These are phyloP conservation scores for Leishmania gerbilli DNA, from an alignment of 208 protist genomes.

Conservation along the genomic window DNA sequence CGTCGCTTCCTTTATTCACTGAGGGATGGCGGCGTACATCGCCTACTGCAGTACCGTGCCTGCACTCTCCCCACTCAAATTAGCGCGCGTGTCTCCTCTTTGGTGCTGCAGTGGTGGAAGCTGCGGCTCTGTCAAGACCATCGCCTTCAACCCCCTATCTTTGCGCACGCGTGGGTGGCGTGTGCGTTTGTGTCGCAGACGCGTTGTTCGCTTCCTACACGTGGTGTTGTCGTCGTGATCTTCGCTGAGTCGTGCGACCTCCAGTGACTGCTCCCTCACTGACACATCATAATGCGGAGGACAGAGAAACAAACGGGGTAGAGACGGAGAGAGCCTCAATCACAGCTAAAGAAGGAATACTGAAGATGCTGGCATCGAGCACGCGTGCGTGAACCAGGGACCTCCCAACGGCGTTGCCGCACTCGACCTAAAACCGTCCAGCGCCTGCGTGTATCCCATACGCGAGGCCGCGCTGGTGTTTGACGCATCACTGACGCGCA, in stretches of 20 bases:
- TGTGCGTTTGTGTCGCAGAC: background rate
- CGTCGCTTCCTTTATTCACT: slow-evolving; percentile 41
- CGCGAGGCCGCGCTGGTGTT: background rate
- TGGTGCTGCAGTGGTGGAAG: background rate
- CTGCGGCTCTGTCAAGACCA: background rate
- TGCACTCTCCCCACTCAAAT: background rate
- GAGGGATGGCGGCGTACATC: background rate
- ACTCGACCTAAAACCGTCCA: background rate
- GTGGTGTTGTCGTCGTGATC: background rate
- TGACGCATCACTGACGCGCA: background rate
- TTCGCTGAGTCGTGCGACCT: background rate
- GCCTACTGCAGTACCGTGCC: background rate
- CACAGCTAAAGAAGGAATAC: background rate
- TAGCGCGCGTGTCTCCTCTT: background rate
- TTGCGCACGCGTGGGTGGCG: background rate
- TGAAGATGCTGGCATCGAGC: background rate
- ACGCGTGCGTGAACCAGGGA: too few relatives aligned
- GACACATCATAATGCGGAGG: background rate
- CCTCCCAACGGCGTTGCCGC: background rate
- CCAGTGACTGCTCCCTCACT: background rate
- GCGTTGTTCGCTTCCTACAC: background rate
- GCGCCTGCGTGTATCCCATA: background rate
- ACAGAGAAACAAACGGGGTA: background rate
- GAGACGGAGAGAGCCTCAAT: background rate
- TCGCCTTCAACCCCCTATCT: background rate